A percentile compares a stretch with the other conserved stretches of the same genome.
phyloP scores from a whole-genome alignment of 2,329 filamentous ascomycete species.

The Clonostachys sp. region DNA sequence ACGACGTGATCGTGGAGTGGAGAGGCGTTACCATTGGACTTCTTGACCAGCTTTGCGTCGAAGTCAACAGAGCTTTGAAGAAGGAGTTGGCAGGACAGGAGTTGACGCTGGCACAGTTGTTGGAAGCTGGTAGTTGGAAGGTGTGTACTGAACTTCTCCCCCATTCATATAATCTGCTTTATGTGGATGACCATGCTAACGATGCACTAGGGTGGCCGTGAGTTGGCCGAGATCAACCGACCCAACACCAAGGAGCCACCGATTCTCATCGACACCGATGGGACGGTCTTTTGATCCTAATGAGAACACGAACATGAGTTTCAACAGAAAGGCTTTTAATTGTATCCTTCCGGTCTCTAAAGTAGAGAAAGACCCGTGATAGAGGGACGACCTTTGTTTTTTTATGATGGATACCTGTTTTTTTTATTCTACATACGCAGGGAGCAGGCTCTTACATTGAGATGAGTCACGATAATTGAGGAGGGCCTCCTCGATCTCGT shows the following conservation, averaged over 20 bases:
- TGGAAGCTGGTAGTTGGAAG: slow-evolving; percentile 98
- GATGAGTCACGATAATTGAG: too few species aligned
- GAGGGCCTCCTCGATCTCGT: too few species aligned
- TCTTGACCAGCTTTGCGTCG: slow-evolving; percentile 46
- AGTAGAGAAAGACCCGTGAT: too few species aligned
- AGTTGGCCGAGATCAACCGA: slow-evolving; percentile 90
- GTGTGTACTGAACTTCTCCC: slow-evolving; percentile 39
- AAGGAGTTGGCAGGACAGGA: slow-evolving; percentile 62
- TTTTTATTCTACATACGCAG: too few species aligned
- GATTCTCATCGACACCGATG: slow-evolving; percentile 93
- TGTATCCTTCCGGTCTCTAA: too few species aligned
- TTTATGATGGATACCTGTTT: too few species aligned
- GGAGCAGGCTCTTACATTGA: too few species aligned
- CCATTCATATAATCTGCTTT: not conserved
- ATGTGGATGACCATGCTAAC: not conserved
- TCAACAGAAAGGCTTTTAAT: too few species aligned
- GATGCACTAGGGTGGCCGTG: slow-evolving; percentile 68
- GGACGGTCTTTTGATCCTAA: slow-evolving; percentile 73
- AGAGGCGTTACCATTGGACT: slow-evolving; percentile 58
- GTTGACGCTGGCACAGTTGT: slow-evolving; percentile 78
- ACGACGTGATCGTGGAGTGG: slow-evolving; percentile 63
- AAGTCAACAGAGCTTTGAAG: slow-evolving; percentile 60
- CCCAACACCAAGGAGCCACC: slow-evolving; percentile 96
- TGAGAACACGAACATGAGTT: too few species aligned
- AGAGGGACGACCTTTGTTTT: too few species aligned